Base-by-base conservation (phyloP, 805 yeast species). In the Brettanomyces nanus region DNA sequence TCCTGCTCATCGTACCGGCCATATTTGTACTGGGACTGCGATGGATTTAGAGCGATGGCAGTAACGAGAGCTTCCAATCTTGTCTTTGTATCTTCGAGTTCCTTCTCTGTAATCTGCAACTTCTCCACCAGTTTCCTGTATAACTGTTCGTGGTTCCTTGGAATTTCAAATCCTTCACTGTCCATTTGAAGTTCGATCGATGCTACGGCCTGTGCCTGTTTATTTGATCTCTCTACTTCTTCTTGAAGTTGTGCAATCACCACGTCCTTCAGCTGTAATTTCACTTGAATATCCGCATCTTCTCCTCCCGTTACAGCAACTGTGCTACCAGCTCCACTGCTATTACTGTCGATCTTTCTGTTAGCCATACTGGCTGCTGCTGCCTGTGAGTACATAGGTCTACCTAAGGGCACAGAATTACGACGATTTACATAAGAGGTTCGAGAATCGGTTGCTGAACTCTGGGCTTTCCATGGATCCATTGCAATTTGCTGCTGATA, bases 1-100 rank as follows among this genome's bases (percentile, higher is more conserved):
- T 83, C 87, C 49, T 82, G 77, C 36, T 75, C 80, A 49, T 85
- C 94, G 53, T 74, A 80, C 40, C 80, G 65, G 2, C 86, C 87
- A 40, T 66, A 59, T 25, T 66, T 64, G 2, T 77, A 73, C 18
- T 63, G 55, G 4, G 56, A 43, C 37, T 68, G 71, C 9, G 61
- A 53, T 4, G 80, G 79, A 42, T 69, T 70, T 36, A 73, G 47
- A 2, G 77, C 64, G 19, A 74, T 55, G 0, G 81, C 78, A 1
- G 82, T 71, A 19, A 74, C 47, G 9, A 83, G 47, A 19, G 82
- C 68, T 49, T 85, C 94, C 33, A 85, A 60, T 46, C 81, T 66
- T 13, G 62, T 46, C 44, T 80, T 80, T 1, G 85, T 74, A 17
- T 77, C 82, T 19, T 69, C 67, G 39, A 80, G 62, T 47, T 83